Evolutionary conservation across 1,284 basidiomycete genomes (phyloP).

Genomic region (Takashimella tepidaria): DNA sequence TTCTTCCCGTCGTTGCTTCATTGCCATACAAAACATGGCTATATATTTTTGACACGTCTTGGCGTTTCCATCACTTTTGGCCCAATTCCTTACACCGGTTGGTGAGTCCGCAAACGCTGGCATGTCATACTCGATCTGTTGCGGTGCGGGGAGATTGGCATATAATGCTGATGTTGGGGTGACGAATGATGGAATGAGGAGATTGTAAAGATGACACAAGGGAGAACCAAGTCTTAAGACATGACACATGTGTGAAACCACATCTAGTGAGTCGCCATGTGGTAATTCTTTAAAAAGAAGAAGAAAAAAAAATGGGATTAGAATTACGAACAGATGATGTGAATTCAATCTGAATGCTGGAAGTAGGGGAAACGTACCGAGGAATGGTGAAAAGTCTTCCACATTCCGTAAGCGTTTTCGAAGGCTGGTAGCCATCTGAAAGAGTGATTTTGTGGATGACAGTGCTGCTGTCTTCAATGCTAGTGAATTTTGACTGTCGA

Average conservation of each 20-base stretch:
- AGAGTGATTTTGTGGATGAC: conserved; percentile 43
- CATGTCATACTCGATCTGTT: conserved; percentile 37
- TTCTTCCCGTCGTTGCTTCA: conserved; percentile 48
- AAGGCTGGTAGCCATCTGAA: conserved; percentile 43
- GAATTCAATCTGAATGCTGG: not conserved
- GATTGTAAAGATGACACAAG: conserved; percentile 92
- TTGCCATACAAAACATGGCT: conserved; percentile 54
- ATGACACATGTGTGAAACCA: conserved; percentile 88
- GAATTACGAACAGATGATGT: not conserved
- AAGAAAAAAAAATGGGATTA: not conserved
- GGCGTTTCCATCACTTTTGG: conserved; percentile 60
- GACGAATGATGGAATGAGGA: conserved; percentile 61
- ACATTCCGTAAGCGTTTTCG: conserved; percentile 39
- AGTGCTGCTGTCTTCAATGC: conserved; percentile 47
- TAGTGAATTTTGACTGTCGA: conserved; percentile 41
- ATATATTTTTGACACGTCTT: conserved; percentile 63
- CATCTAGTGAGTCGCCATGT: conserved; percentile 41
- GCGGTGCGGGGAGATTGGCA: conserved; percentile 50
- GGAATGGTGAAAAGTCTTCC: conserved; percentile 42
- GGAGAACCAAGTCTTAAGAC: conserved; percentile 87
- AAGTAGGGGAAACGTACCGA: conserved; percentile 27
- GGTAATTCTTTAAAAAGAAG: conserved; percentile 38
- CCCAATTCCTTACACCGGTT: conserved; percentile 66
- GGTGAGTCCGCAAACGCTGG: conserved; percentile 59
- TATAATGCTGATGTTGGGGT: conserved; percentile 53